A percentile compares a stretch with the other conserved stretches of the same genome.
Conservation (phyloP, 176 grass and related monocot species). For the Aegilops longissima region DNA sequence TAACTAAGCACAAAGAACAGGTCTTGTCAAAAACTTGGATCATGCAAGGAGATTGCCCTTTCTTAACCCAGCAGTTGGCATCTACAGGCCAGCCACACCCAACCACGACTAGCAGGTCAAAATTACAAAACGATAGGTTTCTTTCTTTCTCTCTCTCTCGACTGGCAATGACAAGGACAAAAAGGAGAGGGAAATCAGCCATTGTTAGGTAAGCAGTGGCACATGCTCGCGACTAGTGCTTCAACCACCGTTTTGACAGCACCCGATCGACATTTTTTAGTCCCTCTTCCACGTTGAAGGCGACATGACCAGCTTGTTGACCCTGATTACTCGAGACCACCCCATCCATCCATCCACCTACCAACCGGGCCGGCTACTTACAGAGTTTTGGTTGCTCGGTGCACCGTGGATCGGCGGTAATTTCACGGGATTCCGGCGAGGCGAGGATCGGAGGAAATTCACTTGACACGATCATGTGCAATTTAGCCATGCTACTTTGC, state of each 20-base stretch:
- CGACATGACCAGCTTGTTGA: conserved; percentile 28
- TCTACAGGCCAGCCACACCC: not conserved
- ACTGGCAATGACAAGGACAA: conserved; percentile 1
- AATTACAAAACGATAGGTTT: not conserved
- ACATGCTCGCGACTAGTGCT: not conserved
- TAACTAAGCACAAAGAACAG: conserved; percentile 8
- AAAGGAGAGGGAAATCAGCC: not conserved
- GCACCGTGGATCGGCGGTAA: not conserved
- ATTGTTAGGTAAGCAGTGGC: conserved; percentile 17
- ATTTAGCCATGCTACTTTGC: not conserved
- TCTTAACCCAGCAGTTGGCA: not conserved
- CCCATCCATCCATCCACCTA: not conserved
- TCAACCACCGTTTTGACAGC: conserved; percentile 14
- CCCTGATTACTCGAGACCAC: not conserved
- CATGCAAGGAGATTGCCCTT: not conserved
- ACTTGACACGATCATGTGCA: too few relatives aligned
- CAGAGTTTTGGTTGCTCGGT: not conserved
- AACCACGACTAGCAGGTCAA: conserved; percentile 17
- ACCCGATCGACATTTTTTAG: not conserved
- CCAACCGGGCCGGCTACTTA: not conserved
- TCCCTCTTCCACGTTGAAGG: not conserved
- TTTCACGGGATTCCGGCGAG: not conserved
- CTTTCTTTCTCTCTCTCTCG: not conserved
- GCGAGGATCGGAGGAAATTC: not conserved
- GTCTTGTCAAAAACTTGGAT: not conserved